Evolutionary conservation across 768 basidiomycete genomes (phyloP), one percentile per base, ranked within the genome.

Genomic region (Leucosporidium yakuticum): DNA sequence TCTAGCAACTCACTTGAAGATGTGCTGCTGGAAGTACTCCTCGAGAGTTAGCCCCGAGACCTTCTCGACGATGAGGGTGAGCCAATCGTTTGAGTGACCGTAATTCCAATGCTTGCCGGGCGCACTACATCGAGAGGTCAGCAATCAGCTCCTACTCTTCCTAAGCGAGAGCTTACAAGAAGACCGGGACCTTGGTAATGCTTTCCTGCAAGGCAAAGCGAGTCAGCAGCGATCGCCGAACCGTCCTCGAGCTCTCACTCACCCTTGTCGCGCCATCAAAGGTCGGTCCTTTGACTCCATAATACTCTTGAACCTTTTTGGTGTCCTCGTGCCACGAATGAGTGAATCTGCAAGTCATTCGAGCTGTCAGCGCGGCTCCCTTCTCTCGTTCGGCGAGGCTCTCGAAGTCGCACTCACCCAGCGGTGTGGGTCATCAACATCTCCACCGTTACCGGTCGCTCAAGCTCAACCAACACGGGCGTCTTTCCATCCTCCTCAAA

Each of bases 361-460:
- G 1, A 12, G 27, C 31, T 19, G 25, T 50, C 53, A 54, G 53
- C 53, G 9, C n/a, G n/a, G n/a, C n/a, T n/a, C n/a, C n/a, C n/a
- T n/a, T 1, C 53, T 11, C 27, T n/a, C 53, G 27, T 15, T 44
- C 39, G 14, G 14, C 39, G 11, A 3, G 39, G 39, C 39, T 3
- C 11, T 5, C 5, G 23, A 7, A 25, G 17, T 27, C 76, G 70
- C 19, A 25, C 59, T 75, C 31, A 32, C 77, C 78, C 78, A 23
- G 76, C 70, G 8, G 75, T 74, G 65, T 79, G 78, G 23, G 66
- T 73, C 61, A 78, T 65, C 57, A 79, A 69, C 75, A 74, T 73
- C 66, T 74, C 58, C 36, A 77, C 55, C 5, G 77, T 78, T 44
- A 76, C 68, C n/a, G 69, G 69, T 9, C 67, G 74, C 51, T 68